Conservation (phyloP, 2,329 filamentous ascomycete species). For the Alternaria panax region DNA sequence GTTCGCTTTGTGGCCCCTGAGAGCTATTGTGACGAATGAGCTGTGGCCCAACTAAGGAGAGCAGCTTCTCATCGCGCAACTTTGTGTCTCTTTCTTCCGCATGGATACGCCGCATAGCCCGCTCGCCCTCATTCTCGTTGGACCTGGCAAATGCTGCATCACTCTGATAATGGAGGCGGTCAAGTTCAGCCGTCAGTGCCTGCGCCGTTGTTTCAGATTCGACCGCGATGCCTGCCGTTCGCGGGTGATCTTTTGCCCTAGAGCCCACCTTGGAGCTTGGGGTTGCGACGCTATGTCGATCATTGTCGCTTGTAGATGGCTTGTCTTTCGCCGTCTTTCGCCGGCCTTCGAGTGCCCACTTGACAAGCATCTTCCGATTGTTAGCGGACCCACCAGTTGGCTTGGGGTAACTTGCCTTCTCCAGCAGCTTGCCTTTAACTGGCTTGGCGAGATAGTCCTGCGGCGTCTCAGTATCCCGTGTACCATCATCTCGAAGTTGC, state of each 20-base stretch:
- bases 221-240: conserved; percentile 34
- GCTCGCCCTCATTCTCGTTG: conserved; percentile 56
- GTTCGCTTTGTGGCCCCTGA: conserved; percentile 26
- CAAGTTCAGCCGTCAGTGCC: conserved; percentile 45
- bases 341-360: conserved; percentile 65
- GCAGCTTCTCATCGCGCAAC: conserved; percentile 63
- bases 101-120: conserved; percentile 55
- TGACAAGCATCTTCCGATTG: conserved; percentile 63
- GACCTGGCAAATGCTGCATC: conserved; percentile 50
- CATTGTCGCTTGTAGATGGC: conserved; percentile 32
- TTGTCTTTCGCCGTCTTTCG: conserved; percentile 42
- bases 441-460: conserved; percentile 57
- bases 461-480: conserved; percentile 28
- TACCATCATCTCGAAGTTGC: conserved; percentile 13
- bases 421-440: conserved; percentile 71
- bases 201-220: conserved; percentile 48
- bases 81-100: conserved; percentile 64
- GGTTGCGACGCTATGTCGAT: conserved; percentile 35
- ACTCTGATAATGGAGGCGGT: conserved; percentile 48
- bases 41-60: conserved; percentile 55
- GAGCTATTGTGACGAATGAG: conserved; percentile 30
- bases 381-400: conserved; percentile 23
- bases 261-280: conserved; percentile 24
- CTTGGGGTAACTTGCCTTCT: conserved; percentile 54
- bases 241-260: conserved; percentile 40